phyloP scores from a whole-genome alignment of 805 yeast species.

The Yarrowia hollandica region DNA sequence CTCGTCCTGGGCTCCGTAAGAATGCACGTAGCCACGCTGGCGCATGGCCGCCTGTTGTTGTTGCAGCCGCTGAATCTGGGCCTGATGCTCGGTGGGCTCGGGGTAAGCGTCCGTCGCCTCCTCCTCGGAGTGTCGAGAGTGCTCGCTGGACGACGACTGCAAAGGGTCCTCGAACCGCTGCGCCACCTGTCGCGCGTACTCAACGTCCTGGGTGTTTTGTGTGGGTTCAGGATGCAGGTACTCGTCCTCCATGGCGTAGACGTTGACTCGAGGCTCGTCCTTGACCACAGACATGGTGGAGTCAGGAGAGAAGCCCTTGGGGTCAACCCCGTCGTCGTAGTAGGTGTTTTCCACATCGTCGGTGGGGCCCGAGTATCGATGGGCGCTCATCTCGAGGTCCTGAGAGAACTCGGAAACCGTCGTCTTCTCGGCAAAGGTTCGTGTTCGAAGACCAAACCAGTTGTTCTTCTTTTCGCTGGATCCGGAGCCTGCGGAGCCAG shows the following conservation, averaged over 20 bases:
- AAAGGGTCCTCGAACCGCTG: constrained; percentile 27
- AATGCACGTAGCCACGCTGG: constrained; percentile 8
- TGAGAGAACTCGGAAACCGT: constrained; percentile 4
- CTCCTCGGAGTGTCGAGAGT: not conserved
- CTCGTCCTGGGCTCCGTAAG: constrained; percentile 25
- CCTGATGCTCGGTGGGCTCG: constrained; percentile 10
- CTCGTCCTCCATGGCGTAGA: constrained; percentile 22
- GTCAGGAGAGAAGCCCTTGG: constrained; percentile 19
- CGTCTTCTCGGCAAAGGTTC: constrained; percentile 13
- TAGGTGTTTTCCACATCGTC: constrained; percentile 10
- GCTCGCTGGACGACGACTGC: not conserved
- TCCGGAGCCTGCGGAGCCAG: constrained; percentile 25
- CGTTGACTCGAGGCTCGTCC: constrained; percentile 9
- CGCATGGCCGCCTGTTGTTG: constrained; percentile 24
- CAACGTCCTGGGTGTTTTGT: not conserved
- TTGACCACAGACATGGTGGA: constrained; percentile 5
- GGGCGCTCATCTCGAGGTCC: constrained; percentile 19
- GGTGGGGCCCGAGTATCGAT: constrained; percentile 12
- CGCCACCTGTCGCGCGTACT: constrained; percentile 22
- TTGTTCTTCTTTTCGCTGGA: constrained; percentile 16
- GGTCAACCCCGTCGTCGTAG: constrained; percentile 3
- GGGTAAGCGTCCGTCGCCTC: constrained; percentile 6
- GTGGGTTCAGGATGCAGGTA: not conserved
- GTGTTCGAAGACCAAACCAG: constrained; percentile 25
- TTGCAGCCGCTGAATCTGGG: not conserved